A percentile compares a stretch with the other conserved stretches of the same genome.
Evolutionary conservation across 352 stramenopile genomes (phyloP).

Genomic region (Phytophthora cactorum): DNA sequence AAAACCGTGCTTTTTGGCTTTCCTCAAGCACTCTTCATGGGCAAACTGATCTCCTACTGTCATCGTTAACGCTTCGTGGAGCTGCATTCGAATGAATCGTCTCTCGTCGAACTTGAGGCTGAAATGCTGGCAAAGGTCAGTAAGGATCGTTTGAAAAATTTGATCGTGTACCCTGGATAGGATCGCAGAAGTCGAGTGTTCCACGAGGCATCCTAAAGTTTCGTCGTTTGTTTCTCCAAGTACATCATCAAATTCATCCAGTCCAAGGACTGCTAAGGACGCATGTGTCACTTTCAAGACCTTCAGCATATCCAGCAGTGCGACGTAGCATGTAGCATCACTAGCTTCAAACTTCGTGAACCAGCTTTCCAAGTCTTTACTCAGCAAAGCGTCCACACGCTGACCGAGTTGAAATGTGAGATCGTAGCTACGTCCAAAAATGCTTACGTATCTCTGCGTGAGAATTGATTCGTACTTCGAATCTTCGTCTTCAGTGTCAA

Average conservation of each 20-base stretch:
- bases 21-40: conserved; percentile 36
- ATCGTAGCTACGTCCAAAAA: conserved; percentile 73
- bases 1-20: conserved; percentile 22
- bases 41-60: conserved; percentile 28
- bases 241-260: conserved; percentile 45
- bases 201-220: conserved; percentile 16
- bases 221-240: conserved; percentile 40
- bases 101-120: conserved; percentile 45
- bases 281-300: conserved; percentile 45
- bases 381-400: conserved; percentile 53
- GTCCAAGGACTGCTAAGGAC: conserved; percentile 27
- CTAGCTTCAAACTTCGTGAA: conserved; percentile 60
- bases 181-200: conserved; percentile 26
- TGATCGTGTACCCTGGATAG: conserved; percentile 55
- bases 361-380: conserved; percentile 64
- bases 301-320: conserved; percentile 45
- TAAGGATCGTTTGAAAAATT: conserved; percentile 49
- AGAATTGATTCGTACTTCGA: conserved; percentile 41
- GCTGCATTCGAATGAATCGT: conserved; percentile 48
- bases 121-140: conserved; percentile 72
- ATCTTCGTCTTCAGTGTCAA: conserved; percentile 13
- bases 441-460: conserved; percentile 43
- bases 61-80: conserved; percentile 33
- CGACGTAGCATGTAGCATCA: conserved; percentile 61
- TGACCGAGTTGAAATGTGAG: conserved; percentile 60